Evolutionary conservation across 768 basidiomycete genomes (phyloP).

Genomic region (Rickenella mellea): DNA sequence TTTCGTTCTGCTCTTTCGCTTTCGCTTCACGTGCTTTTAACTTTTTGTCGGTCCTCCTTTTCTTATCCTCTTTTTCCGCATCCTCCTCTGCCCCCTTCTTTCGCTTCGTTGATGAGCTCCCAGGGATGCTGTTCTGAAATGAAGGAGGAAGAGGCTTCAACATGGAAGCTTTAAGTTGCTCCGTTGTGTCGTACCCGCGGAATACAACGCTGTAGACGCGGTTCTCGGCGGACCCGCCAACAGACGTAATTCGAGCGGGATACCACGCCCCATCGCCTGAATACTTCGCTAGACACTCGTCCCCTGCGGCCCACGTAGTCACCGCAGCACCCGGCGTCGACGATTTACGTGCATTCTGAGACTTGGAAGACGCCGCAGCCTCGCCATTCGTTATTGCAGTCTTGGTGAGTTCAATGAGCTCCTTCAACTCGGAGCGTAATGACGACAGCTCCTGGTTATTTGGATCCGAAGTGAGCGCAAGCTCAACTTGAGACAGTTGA

Average conservation of each 20-base stretch:
- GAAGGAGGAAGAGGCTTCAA: conserved; percentile 55
- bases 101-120: conserved; percentile 58
- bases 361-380: conserved; percentile 47
- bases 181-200: conserved; percentile 87
- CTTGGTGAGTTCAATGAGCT: conserved; percentile 78
- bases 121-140: conserved; percentile 4
- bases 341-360: conserved; percentile 48
- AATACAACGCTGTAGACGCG: conserved; percentile 85
- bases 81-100: conserved; percentile 75
- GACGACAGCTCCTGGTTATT: conserved; percentile 62
- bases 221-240: conserved; percentile 75
- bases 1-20: conserved; percentile 77
- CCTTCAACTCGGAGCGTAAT: conserved; percentile 67
- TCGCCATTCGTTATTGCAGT: conserved; percentile 60
- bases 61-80: conserved; percentile 80
- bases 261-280: conserved; percentile 81
- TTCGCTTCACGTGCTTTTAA: conserved; percentile 74
- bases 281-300: conserved; percentile 81
- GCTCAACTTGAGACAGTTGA: conserved; percentile 81
- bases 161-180: conserved; percentile 65
- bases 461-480: conserved; percentile 68
- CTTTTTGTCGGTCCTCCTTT: conserved; percentile 95
- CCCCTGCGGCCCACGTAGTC: conserved; percentile 67
- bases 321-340: conserved; percentile 34
- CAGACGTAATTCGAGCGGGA: conserved; percentile 77